Conservation (phyloP, 1,139 yeast species). For the Debaryomyces sp. region DNA sequence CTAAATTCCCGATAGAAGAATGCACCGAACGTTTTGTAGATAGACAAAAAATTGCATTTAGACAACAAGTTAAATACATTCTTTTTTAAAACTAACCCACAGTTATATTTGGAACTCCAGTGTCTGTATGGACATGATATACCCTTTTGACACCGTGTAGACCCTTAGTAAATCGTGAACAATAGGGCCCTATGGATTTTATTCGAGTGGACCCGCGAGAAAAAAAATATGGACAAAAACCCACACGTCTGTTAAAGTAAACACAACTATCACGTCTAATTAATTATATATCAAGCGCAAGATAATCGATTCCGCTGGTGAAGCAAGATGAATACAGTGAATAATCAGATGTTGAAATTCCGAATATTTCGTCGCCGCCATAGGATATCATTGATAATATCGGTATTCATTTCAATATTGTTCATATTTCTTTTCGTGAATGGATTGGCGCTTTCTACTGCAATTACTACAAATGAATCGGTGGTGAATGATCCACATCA, state of each 20-base stretch:
- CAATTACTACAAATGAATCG: constrained; percentile 2
- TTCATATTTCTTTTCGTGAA: constrained; percentile 1
- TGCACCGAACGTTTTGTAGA: not conserved
- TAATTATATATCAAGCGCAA: not conserved
- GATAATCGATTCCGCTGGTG: not conserved
- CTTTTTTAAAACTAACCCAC: not conserved
- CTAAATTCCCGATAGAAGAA: not conserved
- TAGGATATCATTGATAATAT: not conserved
- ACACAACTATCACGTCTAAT: not conserved
- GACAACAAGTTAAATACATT: not conserved
- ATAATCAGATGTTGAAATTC: not conserved
- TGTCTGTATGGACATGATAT: not conserved
- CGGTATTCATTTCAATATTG: not conserved
- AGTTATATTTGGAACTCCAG: not conserved
- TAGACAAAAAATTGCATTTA: not conserved
- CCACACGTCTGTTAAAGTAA: not conserved
- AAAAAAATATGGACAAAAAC: not conserved
- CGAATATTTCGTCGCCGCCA: constrained; percentile 5
- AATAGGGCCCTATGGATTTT: not conserved
- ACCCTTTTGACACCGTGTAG: not conserved
- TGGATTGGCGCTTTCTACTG: not conserved
- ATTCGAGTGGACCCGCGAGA: not conserved
- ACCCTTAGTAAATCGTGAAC: not conserved
- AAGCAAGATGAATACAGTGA: not conserved
- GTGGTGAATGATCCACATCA: constrained; percentile 14